Evolutionary conservation across 1,284 basidiomycete species (phyloP).

Genomic region (Cutaneotrichosporon cavernicola): DNA sequence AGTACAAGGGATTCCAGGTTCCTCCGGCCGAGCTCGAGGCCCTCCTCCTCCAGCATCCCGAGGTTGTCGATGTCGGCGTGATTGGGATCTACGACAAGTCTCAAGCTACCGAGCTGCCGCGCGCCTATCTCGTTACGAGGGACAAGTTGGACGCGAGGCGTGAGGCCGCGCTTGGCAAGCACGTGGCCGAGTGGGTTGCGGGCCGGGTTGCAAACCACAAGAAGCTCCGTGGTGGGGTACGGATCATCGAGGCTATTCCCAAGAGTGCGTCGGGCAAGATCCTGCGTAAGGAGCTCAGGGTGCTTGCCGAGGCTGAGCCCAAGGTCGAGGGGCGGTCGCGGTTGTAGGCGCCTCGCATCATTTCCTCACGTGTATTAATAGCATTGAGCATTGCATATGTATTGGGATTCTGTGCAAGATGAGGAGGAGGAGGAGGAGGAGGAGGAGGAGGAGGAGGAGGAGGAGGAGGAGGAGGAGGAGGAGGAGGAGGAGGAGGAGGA

Average conservation of each 20-base stretch:
- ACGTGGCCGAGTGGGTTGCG: conserved; percentile 64
- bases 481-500: too few species aligned
- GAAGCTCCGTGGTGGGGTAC: conserved; percentile 55
- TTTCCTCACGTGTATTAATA: not conserved
- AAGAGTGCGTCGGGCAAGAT: conserved; percentile 52
- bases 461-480: too few species aligned
- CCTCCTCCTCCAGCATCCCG: conserved; percentile 67
- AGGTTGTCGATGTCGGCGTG: conserved; percentile 68
- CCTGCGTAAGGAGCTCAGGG: conserved; percentile 34
- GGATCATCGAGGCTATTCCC: conserved; percentile 55
- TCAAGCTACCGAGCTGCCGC: conserved; percentile 59
- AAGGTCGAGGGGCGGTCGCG: conserved; percentile 17
- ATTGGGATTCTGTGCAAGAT: not conserved
- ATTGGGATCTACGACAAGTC: conserved; percentile 64
- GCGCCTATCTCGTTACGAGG: conserved; percentile 57
- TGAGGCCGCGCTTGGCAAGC: conserved; percentile 54
- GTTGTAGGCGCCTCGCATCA: not conserved
- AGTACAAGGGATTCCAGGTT: conserved; percentile 64
- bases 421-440: too few species aligned
- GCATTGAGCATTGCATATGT: not conserved
- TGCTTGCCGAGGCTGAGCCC: conserved; percentile 5
- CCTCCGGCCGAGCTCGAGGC: conserved; percentile 79
- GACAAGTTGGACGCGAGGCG: conserved; percentile 31
- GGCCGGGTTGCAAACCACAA: conserved; percentile 57
- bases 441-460: too few species aligned